Percentiles rank a stretch among this genome's conserved stretches.
These are phyloP conservation scores for Globisporangium spinosum DNA, from an alignment of 352 stramenopile genomes.

Conservation along the genomic window DNA sequence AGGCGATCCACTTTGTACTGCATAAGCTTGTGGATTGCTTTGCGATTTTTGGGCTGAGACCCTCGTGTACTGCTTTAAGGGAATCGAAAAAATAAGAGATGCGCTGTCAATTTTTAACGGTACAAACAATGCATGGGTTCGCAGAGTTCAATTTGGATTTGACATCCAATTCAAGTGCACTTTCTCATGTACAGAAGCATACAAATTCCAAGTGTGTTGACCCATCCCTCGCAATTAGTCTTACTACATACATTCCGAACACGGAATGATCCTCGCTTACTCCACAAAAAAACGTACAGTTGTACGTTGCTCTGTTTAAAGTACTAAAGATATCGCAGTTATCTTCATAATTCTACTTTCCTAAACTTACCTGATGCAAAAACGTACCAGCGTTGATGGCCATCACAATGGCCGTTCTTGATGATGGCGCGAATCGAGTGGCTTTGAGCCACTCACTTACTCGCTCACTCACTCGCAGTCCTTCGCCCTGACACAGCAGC, in stretches of 20 bases:
- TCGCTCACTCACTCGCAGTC: neutral
- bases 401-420: neutral
- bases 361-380: neutral
- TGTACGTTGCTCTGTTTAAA: neutral
- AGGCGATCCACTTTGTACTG: too few species aligned
- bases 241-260: neutral
- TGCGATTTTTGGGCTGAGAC: too few species aligned
- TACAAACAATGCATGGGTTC: neutral
- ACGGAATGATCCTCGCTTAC: neutral
- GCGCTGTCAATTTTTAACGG: neutral
- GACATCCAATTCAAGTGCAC: neutral
- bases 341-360: too few species aligned
- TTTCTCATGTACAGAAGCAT: neutral
- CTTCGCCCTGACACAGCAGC: neutral
- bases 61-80: neutral
- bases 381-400: neutral
- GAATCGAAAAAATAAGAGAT: neutral
- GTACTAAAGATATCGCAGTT: neutral
- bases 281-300: neutral
- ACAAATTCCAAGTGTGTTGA: neutral
- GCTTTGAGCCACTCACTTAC: too few species aligned
- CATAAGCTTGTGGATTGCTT: too few species aligned
- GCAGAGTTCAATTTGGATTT: neutral
- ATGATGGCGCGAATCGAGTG: neutral
- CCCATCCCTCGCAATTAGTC: neutral